Percentiles rank a stretch among this genome's conserved stretches.
These are phyloP conservation scores for Liriodendron chinense DNA, from an alignment of 164 flowering plant species.

Conservation along the genomic window DNA sequence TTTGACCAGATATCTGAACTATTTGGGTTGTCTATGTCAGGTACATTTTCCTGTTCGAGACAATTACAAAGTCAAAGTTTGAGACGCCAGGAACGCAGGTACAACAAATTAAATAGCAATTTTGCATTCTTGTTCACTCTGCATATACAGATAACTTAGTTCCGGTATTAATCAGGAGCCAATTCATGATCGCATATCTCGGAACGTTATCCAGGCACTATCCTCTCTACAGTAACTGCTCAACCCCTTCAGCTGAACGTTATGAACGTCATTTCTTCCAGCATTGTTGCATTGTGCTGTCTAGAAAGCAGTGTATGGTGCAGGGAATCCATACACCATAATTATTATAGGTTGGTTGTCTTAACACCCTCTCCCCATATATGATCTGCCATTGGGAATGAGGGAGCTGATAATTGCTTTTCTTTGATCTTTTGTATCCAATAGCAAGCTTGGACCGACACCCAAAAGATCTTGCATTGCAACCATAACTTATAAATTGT, in stretches of 20 bases:
- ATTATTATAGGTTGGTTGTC: too few species aligned
- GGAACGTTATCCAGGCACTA: conserved; percentile 62
- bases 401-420: too few species aligned
- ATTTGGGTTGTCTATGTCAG: conserved; percentile 34
- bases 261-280: too few species aligned
- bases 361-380: too few species aligned
- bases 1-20: neutral
- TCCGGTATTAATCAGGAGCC: conserved; percentile 49
- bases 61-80: conserved; percentile 77
- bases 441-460: too few species aligned
- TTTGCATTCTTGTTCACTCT: neutral
- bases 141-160: neutral
- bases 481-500: too few species aligned
- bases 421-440: too few species aligned
- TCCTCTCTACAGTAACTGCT: conserved; percentile 2
- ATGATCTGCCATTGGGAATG: too few species aligned
- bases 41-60: conserved; percentile 81
- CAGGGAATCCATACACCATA: too few species aligned
- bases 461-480: too few species aligned
- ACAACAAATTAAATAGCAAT: neutral
- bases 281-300: too few species aligned
- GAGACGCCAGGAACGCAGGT: conserved; percentile 41
- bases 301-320: too few species aligned
- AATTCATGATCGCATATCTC: conserved; percentile 70
- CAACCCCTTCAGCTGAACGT: neutral